Conservation (phyloP, 2,329 filamentous ascomycete genomes). For the Lomentospora prolificans region DNA sequence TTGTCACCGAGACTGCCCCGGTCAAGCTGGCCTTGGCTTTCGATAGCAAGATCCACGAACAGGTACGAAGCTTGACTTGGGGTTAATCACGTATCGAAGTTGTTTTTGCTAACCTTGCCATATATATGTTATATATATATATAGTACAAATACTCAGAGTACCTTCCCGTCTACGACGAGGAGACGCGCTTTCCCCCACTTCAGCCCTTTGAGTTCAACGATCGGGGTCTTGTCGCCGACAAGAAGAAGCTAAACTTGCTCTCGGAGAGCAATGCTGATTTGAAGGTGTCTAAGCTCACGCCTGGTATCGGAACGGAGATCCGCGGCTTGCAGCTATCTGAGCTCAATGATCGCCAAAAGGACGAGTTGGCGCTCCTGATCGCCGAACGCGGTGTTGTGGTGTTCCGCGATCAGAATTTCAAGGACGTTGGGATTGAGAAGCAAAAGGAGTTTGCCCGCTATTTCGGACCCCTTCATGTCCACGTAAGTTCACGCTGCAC, state of each 20-base stretch:
- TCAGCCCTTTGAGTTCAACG: slow-evolving; percentile 20
- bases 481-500: slow-evolving; percentile 20
- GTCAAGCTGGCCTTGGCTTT: slow-evolving; percentile 3
- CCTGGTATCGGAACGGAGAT: slow-evolving; percentile 30
- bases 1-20: background rate
- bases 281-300: slow-evolving; percentile 13
- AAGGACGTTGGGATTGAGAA: slow-evolving; percentile 27
- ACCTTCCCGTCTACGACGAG: slow-evolving; percentile 24
- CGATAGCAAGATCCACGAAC: slow-evolving; percentile 1
- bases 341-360: slow-evolving; percentile 26
- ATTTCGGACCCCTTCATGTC: slow-evolving; percentile 29
- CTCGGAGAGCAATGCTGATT: slow-evolving; percentile 8
- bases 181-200: slow-evolving; percentile 19
- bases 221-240: slow-evolving; percentile 21
- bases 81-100: background rate
- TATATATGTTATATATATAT: no score
- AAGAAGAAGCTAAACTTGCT: slow-evolving; percentile 20
- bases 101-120: slow-evolving; percentile 8
- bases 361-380: slow-evolving; percentile 32
- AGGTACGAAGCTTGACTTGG: background rate
- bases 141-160: slow-evolving; percentile 22
- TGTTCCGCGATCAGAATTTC: slow-evolving; percentile 24
- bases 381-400: slow-evolving; percentile 28
- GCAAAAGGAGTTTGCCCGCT: slow-evolving; percentile 27
- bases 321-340: slow-evolving; percentile 26